A percentile compares a stretch with the other conserved stretches of the same genome.
Evolutionary conservation across 768 basidiomycete genomes (phyloP).

Genomic region (Antrodiella citrinella): DNA sequence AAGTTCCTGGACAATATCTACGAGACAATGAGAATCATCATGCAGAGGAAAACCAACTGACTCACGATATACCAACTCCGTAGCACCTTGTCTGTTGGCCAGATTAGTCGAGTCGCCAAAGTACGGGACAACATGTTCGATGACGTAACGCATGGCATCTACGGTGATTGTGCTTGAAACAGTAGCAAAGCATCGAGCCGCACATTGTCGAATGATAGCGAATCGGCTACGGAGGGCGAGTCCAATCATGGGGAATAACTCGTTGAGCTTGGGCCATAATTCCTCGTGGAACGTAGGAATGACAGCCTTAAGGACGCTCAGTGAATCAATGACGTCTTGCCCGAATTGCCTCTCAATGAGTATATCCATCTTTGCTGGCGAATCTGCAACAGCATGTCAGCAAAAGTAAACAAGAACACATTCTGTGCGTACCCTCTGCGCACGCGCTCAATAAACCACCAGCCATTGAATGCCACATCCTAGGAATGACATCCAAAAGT

Average conservation of each 20-base stretch:
- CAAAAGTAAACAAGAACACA: background rate
- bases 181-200: conserved; percentile 81
- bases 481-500: conserved; percentile 77
- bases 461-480: conserved; percentile 91
- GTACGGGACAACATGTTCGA: conserved; percentile 74
- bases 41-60: conserved; percentile 12
- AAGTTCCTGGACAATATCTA: conserved; percentile 86
- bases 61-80: conserved; percentile 88
- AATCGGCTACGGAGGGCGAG: conserved; percentile 78
- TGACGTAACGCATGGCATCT: conserved; percentile 84
- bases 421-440: conserved; percentile 43
- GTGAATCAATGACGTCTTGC: conserved; percentile 87
- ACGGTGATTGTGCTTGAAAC: conserved; percentile 81
- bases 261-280: conserved; percentile 59
- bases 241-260: conserved; percentile 70
- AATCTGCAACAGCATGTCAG: conserved; percentile 28
- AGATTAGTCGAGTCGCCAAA: conserved; percentile 71
- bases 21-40: background rate
- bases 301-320: conserved; percentile 83
- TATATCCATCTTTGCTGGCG: conserved; percentile 48
- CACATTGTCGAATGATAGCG: conserved; percentile 84
- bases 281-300: conserved; percentile 65
- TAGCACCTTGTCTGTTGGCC: conserved; percentile 79
- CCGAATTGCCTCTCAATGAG: conserved; percentile 67
- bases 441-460: conserved; percentile 68